A percentile compares a stretch with the other conserved stretches of the same genome.
These are phyloP conservation scores for Fusarium protoensiforme DNA, from an alignment of 2,329 filamentous ascomycete genomes.

Conservation along the genomic window DNA sequence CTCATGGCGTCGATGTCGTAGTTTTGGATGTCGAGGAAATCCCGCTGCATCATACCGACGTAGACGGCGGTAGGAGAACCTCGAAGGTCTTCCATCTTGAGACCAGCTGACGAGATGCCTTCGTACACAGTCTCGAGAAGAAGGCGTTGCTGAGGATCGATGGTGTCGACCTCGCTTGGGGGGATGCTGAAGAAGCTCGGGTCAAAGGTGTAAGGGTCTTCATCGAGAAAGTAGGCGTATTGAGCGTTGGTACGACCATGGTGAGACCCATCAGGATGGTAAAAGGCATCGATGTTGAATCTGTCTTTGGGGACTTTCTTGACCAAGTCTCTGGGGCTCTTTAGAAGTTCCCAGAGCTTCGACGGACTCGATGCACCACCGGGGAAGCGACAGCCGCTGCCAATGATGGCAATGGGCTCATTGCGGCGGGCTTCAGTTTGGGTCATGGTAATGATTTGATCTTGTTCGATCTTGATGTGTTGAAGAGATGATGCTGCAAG, in stretches of 20 bases:
- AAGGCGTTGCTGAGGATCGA: constrained; percentile 48
- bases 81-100: background rate
- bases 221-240: background rate
- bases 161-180: constrained; percentile 49
- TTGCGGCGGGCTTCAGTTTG: background rate
- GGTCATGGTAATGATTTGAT: background rate
- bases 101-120: background rate
- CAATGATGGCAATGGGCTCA: constrained; percentile 55
- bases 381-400: constrained; percentile 53
- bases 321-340: constrained; percentile 48
- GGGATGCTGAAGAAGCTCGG: constrained; percentile 53
- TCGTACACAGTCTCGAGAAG: background rate
- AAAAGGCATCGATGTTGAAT: constrained; percentile 39
- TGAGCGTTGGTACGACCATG: background rate
- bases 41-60: background rate
- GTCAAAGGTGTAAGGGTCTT: constrained; percentile 37
- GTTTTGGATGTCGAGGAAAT: background rate
- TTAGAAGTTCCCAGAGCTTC: constrained; percentile 50
- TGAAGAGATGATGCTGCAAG: background rate
- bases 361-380: constrained; percentile 48
- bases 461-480: background rate
- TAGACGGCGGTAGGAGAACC: background rate
- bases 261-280: constrained; percentile 41
- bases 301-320: constrained; percentile 39
- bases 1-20: background rate